A percentile compares a stretch with the other conserved stretches of the same genome.
phyloP scores from a whole-genome alignment of 352 stramenopile genomes.

The Phytophthora macrochlamydospora region DNA sequence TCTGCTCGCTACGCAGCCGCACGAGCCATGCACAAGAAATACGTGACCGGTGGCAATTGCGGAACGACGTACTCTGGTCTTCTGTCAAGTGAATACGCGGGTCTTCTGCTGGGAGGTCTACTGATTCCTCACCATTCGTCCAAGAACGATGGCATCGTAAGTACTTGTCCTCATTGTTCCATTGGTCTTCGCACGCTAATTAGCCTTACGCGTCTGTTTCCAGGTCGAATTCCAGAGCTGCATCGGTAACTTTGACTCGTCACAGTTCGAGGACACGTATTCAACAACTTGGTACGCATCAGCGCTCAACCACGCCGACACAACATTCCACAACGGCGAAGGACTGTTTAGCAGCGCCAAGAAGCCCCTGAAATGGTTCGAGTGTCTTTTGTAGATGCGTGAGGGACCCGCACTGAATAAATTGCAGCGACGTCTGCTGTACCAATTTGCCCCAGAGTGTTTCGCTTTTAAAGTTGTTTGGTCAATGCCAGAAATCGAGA shows the following conservation, averaged over 20 bases:
- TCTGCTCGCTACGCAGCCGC: slow-evolving; percentile 41
- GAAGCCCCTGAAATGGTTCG: slow-evolving; percentile 71
- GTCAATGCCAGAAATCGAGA: slow-evolving; percentile 26
- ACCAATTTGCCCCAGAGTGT: slow-evolving; percentile 1
- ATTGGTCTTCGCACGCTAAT: background rate
- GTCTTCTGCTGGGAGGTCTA: slow-evolving; percentile 37
- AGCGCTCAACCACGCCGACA: slow-evolving; percentile 64
- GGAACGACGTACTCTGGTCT: slow-evolving; percentile 48
- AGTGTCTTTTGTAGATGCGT: slow-evolving; percentile 27
- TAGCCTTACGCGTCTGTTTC: slow-evolving; percentile 4
- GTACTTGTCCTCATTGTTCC: slow-evolving; percentile 7
- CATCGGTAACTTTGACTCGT: slow-evolving; percentile 38
- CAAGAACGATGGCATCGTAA: slow-evolving; percentile 64
- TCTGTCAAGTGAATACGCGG: slow-evolving; percentile 41
- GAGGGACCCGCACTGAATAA: background rate
- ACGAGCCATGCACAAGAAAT: slow-evolving; percentile 34
- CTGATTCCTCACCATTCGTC: slow-evolving; percentile 53
- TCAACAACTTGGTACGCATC: slow-evolving; percentile 49
- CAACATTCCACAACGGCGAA: slow-evolving; percentile 67
- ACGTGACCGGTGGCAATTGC: slow-evolving; percentile 49
- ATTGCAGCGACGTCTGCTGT: background rate
- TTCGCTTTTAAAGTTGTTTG: slow-evolving; percentile 15
- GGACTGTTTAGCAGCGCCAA: slow-evolving; percentile 48
- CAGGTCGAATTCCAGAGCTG: slow-evolving; percentile 72
- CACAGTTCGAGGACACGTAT: slow-evolving; percentile 43